Percentiles rank a stretch among this genome's conserved stretches.
Conservation (phyloP, 2,329 filamentous ascomycete species). For the Coniella vitis region DNA sequence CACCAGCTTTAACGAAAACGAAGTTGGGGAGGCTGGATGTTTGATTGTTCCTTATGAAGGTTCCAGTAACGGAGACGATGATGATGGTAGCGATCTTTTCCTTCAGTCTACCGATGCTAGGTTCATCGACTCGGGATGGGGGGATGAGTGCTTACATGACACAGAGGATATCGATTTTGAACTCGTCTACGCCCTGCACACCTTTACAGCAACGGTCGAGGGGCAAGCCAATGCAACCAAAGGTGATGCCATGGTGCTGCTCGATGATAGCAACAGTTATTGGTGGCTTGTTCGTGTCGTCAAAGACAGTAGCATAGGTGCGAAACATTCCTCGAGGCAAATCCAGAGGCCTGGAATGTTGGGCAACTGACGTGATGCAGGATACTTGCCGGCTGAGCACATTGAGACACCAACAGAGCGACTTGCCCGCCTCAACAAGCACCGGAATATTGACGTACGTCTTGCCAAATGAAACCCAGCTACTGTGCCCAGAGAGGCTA, state of each 20-base stretch:
- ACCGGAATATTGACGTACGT: conserved; percentile 91
- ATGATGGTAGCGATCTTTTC: conserved; percentile 54
- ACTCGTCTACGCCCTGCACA: conserved; percentile 97
- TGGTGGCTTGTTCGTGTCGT: conserved; percentile 98
- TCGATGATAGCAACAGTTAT: conserved; percentile 98
- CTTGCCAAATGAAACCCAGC: not conserved
- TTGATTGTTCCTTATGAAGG: conserved; percentile 40
- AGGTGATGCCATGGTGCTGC: conserved; percentile 95
- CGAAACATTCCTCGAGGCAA: conserved; percentile 20
- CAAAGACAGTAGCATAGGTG: conserved; percentile 93
- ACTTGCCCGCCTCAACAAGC: conserved; percentile 89
- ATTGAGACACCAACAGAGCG: conserved; percentile 97
- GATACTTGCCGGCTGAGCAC: conserved; percentile 93
- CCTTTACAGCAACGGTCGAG: conserved; percentile 95
- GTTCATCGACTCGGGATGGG: conserved; percentile 68
- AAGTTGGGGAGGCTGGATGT: conserved; percentile 24
- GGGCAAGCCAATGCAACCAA: conserved; percentile 98
- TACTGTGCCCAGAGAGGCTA: conserved; percentile 18
- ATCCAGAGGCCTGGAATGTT: not conserved
- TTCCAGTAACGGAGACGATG: conserved; percentile 41
- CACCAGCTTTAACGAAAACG: conserved; percentile 14
- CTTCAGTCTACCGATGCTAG: conserved; percentile 45
- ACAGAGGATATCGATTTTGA: conserved; percentile 99
- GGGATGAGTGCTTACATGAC: conserved; percentile 78
- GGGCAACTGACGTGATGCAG: conserved; percentile 26